Base-by-base conservation (phyloP, 1,284 basidiomycete genomes). In the Lignosus rhinocerotis region DNA sequence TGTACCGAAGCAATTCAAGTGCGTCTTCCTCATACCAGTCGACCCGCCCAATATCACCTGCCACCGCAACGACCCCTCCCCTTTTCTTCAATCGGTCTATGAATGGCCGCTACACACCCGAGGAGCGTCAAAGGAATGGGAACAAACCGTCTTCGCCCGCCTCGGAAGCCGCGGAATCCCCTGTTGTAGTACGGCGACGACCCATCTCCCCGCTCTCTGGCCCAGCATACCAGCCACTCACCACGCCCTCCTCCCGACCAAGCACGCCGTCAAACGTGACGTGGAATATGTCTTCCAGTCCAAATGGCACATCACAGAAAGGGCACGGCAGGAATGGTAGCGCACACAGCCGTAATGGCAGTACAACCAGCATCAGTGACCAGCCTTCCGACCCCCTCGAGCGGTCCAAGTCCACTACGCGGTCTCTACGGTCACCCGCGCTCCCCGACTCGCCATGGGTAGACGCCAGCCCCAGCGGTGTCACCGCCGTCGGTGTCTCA, bases 251-350 rank as follows among this genome's bases (percentile, higher is more conserved):
- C 32, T 61, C 59, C 12, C 59, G 62, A 19, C 59, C 64, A 10
- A 78, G 83, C 53, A 91, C 90, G 3, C 89, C 89, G 36, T 91
- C 89, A 1, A 89, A 87, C 67, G 80, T 90, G 52, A 83, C 84
- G 19, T 91, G 88, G 76, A 73, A 70, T 53, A 60, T 62, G 38
- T 55, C 70, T 9, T 32, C 60, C 8, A 66, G 61, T 34, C 60
- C 69, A 1, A 60, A 63, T 16, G 59, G 60, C 38, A 53, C 63
- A 45, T 50, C 54, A 12, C 64, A 63, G 56, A 68, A 67, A 55
- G 50, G 59, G 53, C 66, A 69, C 56, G 60, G 63, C 50, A 70
- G 71, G 51, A 70, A 72, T 30, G 73, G 71, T 31, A 73, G 70
- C 25, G 73, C 75, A 9, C 86, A 88, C 63, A 84, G 75, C 62